Evolutionary conservation across 2,329 filamentous ascomycete species (phyloP).

Genomic region (Tolypocladium cylindrosporum): DNA sequence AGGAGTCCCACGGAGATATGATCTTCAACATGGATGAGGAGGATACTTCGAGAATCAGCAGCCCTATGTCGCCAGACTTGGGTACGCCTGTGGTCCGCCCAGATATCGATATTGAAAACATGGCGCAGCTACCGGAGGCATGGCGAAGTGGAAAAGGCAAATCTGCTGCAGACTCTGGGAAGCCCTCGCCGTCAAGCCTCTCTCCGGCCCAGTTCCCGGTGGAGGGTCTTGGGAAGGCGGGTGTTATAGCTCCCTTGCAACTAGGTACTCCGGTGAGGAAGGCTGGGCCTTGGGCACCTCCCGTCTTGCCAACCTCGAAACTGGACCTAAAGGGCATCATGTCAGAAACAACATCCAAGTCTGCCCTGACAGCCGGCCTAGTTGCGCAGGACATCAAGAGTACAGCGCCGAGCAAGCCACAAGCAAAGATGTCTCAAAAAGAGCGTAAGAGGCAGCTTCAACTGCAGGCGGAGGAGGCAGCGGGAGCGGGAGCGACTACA

Average conservation of each 20-base stretch:
- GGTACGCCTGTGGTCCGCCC: slow-evolving; percentile 9
- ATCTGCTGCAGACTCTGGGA: slow-evolving; percentile 1
- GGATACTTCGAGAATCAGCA: slow-evolving; percentile 22
- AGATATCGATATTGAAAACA: slow-evolving; percentile 15
- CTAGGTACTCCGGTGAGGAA: slow-evolving; percentile 5
- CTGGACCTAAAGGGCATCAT: slow-evolving; percentile 72
- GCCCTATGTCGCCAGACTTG: slow-evolving; percentile 14
- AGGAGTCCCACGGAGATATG: slow-evolving; percentile 61
- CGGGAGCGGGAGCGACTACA: slow-evolving; percentile 15
- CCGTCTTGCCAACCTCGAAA: slow-evolving; percentile 48
- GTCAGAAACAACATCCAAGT: slow-evolving; percentile 42
- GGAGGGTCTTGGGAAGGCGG: background rate
- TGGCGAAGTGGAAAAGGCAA: slow-evolving; percentile 14
- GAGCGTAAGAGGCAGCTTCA: slow-evolving; percentile 80
- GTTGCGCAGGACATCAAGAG: slow-evolving; percentile 39
- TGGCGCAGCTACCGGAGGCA: slow-evolving; percentile 17
- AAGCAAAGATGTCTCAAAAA: slow-evolving; percentile 73
- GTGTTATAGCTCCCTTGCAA: background rate
- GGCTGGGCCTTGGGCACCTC: slow-evolving; percentile 38
- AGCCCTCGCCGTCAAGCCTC: background rate
- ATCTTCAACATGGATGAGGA: slow-evolving; percentile 96
- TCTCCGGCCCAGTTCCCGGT: background rate
- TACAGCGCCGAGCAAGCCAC: slow-evolving; percentile 23
- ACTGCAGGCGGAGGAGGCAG: slow-evolving; percentile 42
- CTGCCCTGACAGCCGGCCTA: slow-evolving; percentile 43